Evolutionary conservation across 495 filamentous ascomycete species (phyloP).

Genomic region (Aspergillus kassunensis): DNA sequence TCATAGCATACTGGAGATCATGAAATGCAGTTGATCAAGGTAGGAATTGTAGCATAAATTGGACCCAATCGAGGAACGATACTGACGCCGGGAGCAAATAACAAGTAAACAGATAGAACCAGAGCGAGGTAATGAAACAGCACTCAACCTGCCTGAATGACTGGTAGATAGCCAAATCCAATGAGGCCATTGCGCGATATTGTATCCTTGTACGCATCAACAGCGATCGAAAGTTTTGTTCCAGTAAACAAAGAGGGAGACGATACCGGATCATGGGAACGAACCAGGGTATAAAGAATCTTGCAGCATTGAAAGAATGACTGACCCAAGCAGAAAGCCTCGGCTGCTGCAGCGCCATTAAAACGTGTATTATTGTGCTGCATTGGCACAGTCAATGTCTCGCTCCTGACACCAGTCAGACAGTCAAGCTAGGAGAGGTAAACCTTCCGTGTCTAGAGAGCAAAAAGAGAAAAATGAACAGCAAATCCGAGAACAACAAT

Average conservation of each 20-base stretch:
- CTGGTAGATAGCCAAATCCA: slow-evolving; percentile 38
- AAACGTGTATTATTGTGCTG: slow-evolving; percentile 20
- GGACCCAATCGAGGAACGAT: slow-evolving; percentile 29
- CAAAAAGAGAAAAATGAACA: slow-evolving; percentile 6
- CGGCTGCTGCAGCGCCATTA: slow-evolving; percentile 16
- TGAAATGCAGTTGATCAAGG: slow-evolving; percentile 17
- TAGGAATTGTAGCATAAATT: slow-evolving; percentile 28
- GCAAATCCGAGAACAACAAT: slow-evolving; percentile 4
- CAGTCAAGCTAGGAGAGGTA: slow-evolving; percentile 13
- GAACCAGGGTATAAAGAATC: slow-evolving; percentile 8
- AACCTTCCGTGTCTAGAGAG: slow-evolving; percentile 22
- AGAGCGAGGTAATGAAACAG: slow-evolving; percentile 20
- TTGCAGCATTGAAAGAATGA: slow-evolving; percentile 2
- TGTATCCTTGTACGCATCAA: slow-evolving; percentile 1
- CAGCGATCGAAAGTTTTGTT: slow-evolving; percentile 18
- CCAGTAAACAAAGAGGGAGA: slow-evolving; percentile 11
- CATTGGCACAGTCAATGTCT: slow-evolving; percentile 5
- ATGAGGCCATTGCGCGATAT: slow-evolving; percentile 20
- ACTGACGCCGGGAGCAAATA: slow-evolving; percentile 35
- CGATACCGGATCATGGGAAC: slow-evolving; percentile 11
- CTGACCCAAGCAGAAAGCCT: slow-evolving; percentile 3
- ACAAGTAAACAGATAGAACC: slow-evolving; percentile 25
- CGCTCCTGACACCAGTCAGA: slow-evolving; percentile 6
- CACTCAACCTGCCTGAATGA: slow-evolving; percentile 29
- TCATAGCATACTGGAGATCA: slow-evolving; percentile 35